phyloP scores from a whole-genome alignment of 768 basidiomycete genomes.

The Trametes cubensis region DNA sequence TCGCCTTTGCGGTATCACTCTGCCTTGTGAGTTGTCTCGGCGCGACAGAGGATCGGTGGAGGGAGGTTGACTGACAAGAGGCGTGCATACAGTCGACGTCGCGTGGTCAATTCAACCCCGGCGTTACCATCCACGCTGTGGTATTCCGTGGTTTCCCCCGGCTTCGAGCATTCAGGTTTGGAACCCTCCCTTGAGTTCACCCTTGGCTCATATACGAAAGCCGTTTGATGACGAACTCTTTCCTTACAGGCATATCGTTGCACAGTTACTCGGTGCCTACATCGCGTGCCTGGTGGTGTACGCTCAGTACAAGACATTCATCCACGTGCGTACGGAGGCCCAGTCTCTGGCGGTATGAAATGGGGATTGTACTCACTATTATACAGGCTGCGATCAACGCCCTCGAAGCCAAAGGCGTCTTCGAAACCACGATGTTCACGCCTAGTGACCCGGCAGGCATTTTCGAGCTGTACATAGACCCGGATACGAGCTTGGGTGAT shows the following conservation, averaged over 20 bases:
- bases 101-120: conserved; percentile 51
- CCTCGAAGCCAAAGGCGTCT: conserved; percentile 27
- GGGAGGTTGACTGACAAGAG: background rate
- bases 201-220: background rate
- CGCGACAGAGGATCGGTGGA: background rate
- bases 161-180: conserved; percentile 51
- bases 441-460: conserved; percentile 44
- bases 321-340: conserved; percentile 39
- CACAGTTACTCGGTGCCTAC: conserved; percentile 68
- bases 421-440: conserved; percentile 35
- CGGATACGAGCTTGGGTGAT: conserved; percentile 47
- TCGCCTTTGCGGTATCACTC: conserved; percentile 38
- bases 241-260: conserved; percentile 57
- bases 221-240: too few relatives aligned
- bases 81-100: conserved; percentile 26
- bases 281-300: conserved; percentile 64
- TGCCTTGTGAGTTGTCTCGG: conserved; percentile 22
- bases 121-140: conserved; percentile 54
- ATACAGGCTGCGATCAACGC: conserved; percentile 32
- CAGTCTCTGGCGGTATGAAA: conserved; percentile 13
- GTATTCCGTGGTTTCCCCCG: conserved; percentile 58
- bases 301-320: conserved; percentile 57
- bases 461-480: conserved; percentile 52
- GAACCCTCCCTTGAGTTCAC: conserved; percentile 6
- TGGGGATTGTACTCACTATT: conserved; percentile 34